Base-by-base conservation (phyloP, 176 grass and related monocot species). In the Lolium multiflorum region DNA sequence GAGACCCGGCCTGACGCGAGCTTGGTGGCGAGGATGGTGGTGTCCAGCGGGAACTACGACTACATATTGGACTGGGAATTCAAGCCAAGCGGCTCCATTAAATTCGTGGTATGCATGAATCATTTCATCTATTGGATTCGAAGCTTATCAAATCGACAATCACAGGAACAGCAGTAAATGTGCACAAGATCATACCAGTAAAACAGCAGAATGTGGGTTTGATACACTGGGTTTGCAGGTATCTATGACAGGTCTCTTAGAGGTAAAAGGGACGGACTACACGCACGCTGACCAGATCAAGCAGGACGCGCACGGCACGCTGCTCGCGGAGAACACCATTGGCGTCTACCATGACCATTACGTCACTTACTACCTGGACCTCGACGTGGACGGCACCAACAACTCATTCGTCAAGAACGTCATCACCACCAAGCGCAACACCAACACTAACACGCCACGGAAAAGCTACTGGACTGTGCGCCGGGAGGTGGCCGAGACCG, bases 21-120 rank as follows among this genome's bases (percentile, higher is more conserved):
- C 43, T 77, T 98, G 81, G 93, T 95, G 22, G 91, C 90, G 87
- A 91, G 95, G 71, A 93, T 93, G 95, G 93, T 89, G 71, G 68
- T 89, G 11, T 91, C 89, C 0, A 28, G 85, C 13, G 95, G 95
- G 43, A 98, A 98, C 82, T 95, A 98, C 37, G 95, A 95, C 71
- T 98, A 98, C 47, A 88, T 95, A 0, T 15, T 98, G 44, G 93
- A 98, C 71, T 98, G 95, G 95, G 95, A 98, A 46, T 95, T 98
- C 83, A 98, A 98, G 87, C 92, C 82, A 25, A 90, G 75, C 37
- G 93, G 95, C 71, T 90, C 91, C 18, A 89, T 98, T 80, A 88
- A 90, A 20, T 80, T 95, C 61, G 65, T 57, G 89, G 95, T 92
- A 90, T 50, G 49, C 4, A 78, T 83, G 39, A 37, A 10, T 26